Percentiles rank a stretch among this genome's conserved stretches.
Evolutionary conservation across 345 rosid genomes (phyloP).

Genomic region (Triadica sebifera): DNA sequence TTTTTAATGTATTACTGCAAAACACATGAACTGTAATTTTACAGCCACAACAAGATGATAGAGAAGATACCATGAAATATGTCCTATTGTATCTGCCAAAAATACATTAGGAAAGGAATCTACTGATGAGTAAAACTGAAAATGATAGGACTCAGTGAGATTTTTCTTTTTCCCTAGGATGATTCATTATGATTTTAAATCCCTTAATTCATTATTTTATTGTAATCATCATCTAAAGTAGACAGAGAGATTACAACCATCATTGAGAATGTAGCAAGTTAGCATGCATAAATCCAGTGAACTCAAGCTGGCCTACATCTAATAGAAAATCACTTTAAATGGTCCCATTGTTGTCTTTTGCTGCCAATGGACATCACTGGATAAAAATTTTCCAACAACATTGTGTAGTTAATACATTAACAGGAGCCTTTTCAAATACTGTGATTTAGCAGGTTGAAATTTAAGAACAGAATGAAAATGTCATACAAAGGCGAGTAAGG

Average conservation of each 20-base stretch:
- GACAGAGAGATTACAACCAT: neutral
- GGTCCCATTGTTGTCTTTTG: neutral
- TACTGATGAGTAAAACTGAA: neutral
- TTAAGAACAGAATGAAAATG: neutral
- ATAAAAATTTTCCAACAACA: neutral
- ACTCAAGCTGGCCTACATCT: neutral
- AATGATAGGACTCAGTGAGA: neutral
- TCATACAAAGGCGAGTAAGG: neutral
- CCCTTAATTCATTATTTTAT: neutral
- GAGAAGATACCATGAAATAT: neutral
- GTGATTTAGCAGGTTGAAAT: neutral
- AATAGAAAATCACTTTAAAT: slow-evolving; percentile 1
- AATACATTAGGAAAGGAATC: neutral
- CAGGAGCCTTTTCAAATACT: neutral
- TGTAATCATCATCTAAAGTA: neutral
- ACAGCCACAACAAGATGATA: neutral
- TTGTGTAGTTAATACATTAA: neutral
- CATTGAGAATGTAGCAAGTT: neutral
- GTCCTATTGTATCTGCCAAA: neutral
- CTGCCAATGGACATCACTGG: neutral
- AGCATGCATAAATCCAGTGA: neutral
- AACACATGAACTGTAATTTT: neutral
- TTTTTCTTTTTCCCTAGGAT: neutral
- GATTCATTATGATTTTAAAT: neutral
- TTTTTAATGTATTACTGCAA: neutral